Conservation (phyloP, 2,329 filamentous ascomycete species). For the Sordariomycetes sp. region DNA sequence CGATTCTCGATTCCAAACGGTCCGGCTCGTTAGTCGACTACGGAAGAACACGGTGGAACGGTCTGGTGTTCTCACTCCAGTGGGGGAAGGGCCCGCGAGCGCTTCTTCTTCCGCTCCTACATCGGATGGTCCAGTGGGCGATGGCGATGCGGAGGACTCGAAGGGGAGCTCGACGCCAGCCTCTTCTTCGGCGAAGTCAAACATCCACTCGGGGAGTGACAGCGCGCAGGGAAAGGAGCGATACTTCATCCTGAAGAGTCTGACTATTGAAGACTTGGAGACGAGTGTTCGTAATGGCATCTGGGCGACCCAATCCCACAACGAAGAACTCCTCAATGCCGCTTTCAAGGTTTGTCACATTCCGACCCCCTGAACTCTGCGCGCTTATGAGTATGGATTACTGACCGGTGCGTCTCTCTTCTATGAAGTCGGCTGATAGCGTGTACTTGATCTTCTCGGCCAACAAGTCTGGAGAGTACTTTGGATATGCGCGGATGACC, state of each 20-base stretch:
- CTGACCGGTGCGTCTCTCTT: not conserved
- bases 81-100: conserved; percentile 37
- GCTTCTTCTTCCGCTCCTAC: conserved; percentile 9
- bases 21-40: conserved; percentile 75
- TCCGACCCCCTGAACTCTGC: not conserved
- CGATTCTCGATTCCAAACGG: conserved; percentile 80
- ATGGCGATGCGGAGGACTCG: not conserved
- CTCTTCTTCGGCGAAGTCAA: not conserved
- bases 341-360: conserved; percentile 59
- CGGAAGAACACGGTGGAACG: conserved; percentile 44
- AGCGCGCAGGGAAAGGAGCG: conserved; percentile 25
- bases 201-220: not conserved
- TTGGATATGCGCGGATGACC: conserved; percentile 85
- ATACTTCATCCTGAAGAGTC: conserved; percentile 87
- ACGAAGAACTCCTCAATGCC: conserved; percentile 71
- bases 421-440: conserved; percentile 57
- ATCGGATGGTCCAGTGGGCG: conserved; percentile 2
- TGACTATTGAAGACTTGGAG: conserved; percentile 84
- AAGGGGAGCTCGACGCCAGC: not conserved
- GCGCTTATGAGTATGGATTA: not conserved
- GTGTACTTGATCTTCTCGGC: conserved; percentile 93
- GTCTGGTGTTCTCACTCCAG: conserved; percentile 34
- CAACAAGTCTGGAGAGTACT: conserved; percentile 96
- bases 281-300: conserved; percentile 77
- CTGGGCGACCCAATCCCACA: conserved; percentile 93